A percentile compares a stretch with the other conserved stretches of the same genome.
Conservation (phyloP, 2,329 filamentous ascomycete species). For the Epichloe bromicola region DNA sequence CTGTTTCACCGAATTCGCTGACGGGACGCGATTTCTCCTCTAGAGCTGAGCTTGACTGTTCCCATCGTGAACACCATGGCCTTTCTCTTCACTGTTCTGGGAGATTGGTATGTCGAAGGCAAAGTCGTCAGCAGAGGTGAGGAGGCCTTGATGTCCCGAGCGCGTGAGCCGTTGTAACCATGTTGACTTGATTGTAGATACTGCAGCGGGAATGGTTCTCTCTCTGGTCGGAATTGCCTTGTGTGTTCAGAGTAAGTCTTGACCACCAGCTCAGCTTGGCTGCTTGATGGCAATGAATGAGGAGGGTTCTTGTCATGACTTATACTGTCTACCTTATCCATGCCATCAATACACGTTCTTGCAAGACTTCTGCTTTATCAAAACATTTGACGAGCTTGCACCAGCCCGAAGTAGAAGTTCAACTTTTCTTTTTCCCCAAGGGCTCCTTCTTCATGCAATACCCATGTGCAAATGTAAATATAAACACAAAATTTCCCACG, state of each 20-base stretch:
- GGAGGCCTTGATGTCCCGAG: neutral
- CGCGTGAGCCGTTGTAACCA: neutral
- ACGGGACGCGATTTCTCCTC: neutral
- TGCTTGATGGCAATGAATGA: neutral
- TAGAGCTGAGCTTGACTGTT: slow-evolving; percentile 84
- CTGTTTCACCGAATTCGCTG: neutral
- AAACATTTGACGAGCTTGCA: slow-evolving; percentile 1
- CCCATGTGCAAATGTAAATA: neutral
- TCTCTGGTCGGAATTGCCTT: slow-evolving; percentile 70
- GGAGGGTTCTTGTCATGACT: neutral
- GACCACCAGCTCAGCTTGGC: slow-evolving; percentile 7
- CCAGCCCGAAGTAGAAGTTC: neutral
- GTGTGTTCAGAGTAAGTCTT: slow-evolving; percentile 59
- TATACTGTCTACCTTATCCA: neutral
- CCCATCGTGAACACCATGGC: slow-evolving; percentile 90
- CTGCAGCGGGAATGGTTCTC: slow-evolving; percentile 67
- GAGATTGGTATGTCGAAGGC: slow-evolving; percentile 87
- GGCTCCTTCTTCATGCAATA: slow-evolving; percentile 3
- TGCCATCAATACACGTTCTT: neutral
- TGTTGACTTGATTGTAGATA: slow-evolving; percentile 40
- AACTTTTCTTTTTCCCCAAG: neutral
- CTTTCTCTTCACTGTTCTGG: slow-evolving; percentile 89
- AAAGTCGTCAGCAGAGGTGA: slow-evolving; percentile 77
- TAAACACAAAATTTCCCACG: neutral
- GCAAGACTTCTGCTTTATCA: neutral